Evolutionary conservation across 805 yeast genomes (phyloP).

Genomic region (Pichia heedii): DNA sequence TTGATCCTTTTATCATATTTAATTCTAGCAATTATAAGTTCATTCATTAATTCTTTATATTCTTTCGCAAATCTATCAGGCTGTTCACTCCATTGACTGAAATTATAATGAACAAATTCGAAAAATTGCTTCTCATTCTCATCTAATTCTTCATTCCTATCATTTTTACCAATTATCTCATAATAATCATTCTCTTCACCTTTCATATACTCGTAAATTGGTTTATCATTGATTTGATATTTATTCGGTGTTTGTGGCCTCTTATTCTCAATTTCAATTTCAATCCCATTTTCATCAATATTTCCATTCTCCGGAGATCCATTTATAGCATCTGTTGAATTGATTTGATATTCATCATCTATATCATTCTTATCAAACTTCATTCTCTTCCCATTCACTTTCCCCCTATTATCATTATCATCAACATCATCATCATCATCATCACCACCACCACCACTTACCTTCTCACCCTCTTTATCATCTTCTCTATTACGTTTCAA

Average conservation of each 20-base stretch:
- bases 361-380: no score
- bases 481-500: background rate
- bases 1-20: slow-evolving; percentile 31
- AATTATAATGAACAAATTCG: slow-evolving; percentile 11
- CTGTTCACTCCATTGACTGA: slow-evolving; percentile 29
- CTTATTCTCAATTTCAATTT: background rate
- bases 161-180: slow-evolving; percentile 8
- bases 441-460: background rate
- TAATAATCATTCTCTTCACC: slow-evolving; percentile 11
- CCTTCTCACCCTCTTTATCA: no score
- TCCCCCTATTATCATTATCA: background rate
- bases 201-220: slow-evolving; percentile 12
- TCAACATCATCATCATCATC: background rate
- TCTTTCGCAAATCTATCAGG: slow-evolving; percentile 28
- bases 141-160: slow-evolving; percentile 5
- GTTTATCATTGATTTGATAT: slow-evolving; percentile 9
- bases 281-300: background rate
- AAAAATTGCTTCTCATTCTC: slow-evolving; percentile 13
- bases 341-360: no score
- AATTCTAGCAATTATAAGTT: slow-evolving; percentile 30
- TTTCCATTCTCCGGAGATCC: slow-evolving; percentile 2
- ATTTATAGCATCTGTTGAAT: slow-evolving; percentile 6
- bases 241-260: slow-evolving; percentile 9
- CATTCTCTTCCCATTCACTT: background rate
- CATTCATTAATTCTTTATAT: slow-evolving; percentile 28